phyloP scores from a whole-genome alignment of 2,329 filamentous ascomycete species.

The Aspergillus caelatus region DNA sequence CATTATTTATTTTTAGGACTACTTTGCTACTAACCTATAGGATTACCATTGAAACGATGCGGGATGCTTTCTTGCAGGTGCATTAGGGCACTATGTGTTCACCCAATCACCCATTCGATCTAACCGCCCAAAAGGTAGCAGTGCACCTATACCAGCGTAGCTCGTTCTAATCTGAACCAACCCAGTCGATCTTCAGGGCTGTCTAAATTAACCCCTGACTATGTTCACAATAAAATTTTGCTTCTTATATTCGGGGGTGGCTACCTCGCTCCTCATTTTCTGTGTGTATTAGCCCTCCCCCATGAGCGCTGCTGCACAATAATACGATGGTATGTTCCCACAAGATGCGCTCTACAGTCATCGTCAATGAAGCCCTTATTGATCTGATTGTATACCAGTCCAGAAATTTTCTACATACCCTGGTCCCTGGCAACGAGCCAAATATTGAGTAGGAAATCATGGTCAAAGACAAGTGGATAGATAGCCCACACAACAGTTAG shows the following conservation, averaged over 20 bases:
- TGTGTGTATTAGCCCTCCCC: neutral
- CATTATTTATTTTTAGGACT: neutral
- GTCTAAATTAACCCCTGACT: neutral
- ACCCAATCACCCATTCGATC: constrained; percentile 12
- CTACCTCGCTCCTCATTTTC: neutral
- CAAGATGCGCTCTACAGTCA: neutral
- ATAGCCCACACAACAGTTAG: neutral
- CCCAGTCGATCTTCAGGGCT: neutral
- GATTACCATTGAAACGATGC: neutral
- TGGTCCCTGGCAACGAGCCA: neutral
- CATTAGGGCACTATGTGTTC: constrained; percentile 4
- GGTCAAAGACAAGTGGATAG: neutral
- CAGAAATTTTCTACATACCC: neutral
- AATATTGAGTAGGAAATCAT: neutral
- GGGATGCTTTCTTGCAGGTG: neutral
- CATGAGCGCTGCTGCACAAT: neutral
- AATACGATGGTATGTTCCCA: neutral
- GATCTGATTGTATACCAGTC: neutral
- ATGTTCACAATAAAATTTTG: neutral
- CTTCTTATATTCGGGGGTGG: neutral
- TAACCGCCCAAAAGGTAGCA: constrained; percentile 11
- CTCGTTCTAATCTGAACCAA: neutral
- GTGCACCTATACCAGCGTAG: neutral
- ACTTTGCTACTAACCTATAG: neutral
- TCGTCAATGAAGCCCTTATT: neutral